Evolutionary conservation across 2,329 filamentous ascomycete species (phyloP), one percentile per base, ranked within the genome.

Genomic region (Corynespora cassiicola): DNA sequence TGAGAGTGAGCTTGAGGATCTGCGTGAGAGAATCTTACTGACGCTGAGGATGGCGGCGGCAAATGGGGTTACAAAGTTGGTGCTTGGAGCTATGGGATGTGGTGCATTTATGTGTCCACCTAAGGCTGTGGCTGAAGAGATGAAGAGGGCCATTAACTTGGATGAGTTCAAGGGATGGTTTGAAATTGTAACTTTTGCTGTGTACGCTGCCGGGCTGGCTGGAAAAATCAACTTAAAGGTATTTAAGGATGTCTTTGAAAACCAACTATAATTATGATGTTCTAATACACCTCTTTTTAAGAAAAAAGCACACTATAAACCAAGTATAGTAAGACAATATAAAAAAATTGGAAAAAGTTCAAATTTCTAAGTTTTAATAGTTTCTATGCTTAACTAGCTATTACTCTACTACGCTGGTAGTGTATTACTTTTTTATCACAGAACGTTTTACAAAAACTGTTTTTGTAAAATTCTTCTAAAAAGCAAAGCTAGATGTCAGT

Each of bases 81-180:
- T 58, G 16, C 36, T 58, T 2, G 55, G 55, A 1, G 53, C 53
- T 1, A 58, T 58, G 50, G 53, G 55, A 2, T 58, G 55, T 31
- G 55, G 53, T 2, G 52, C 55, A 11, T 58, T 55, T 34, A 23
- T 39, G 5, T 58, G 52, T 30, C 55, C 52, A n/a, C 47, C 52
- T 5, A 25, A 12, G 12, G 39, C 26, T 7, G 52, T 57, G 8
- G 52, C 55, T 4, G 20, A 29, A 29, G 47, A 55, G 36, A 50
- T 58, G 52, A 58, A 50, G 31, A 27, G 3, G 2, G 42, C 29
- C 2, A 24, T 58, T 20, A 43, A 42, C 9, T 32, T 20, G 7
- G 41, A 54, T 0, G 53, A 57, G 22, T 58, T 58, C 17, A 20
- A 7, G 6, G 53, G 55, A 2, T 58, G 55, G 52, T 58, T 58